Evolutionary conservation across 2,329 filamentous ascomycete species (phyloP).

Genomic region (Bipolaris sorokiniana): DNA sequence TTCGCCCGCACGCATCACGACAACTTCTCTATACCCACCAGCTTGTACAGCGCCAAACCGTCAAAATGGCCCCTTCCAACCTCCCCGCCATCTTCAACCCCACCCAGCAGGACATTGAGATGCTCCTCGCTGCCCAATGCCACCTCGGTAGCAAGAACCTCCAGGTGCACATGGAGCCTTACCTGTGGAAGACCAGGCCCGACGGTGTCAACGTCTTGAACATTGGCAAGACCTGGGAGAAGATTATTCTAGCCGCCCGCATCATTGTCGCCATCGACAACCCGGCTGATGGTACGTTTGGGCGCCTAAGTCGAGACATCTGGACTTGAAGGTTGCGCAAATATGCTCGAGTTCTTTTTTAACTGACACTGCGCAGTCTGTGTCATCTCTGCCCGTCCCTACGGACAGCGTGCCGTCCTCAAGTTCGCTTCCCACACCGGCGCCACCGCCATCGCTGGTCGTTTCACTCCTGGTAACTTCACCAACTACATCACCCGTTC

Average conservation of each 20-base stretch:
- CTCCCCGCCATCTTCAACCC: slow-evolving; percentile 96
- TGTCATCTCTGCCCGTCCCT: slow-evolving; percentile 99
- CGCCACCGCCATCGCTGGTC: slow-evolving; percentile 96
- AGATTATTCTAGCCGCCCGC: slow-evolving; percentile 97
- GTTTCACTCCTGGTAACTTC: slow-evolving; percentile 99
- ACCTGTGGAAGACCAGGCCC: slow-evolving; percentile 99
- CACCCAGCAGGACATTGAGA: slow-evolving; percentile 98
- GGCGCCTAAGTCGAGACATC: slow-evolving; percentile 8
- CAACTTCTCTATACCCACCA: slow-evolving; percentile 28
- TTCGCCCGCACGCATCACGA: slow-evolving; percentile 33
- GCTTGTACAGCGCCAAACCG: slow-evolving; percentile 42
- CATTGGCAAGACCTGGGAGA: slow-evolving; percentile 99
- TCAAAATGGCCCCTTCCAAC: slow-evolving; percentile 93
- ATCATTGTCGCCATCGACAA: slow-evolving; percentile 99
- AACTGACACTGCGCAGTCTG: slow-evolving; percentile 50
- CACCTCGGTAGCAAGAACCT: slow-evolving; percentile 99
- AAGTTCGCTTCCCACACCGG: slow-evolving; percentile 99
- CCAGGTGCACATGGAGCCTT: slow-evolving; percentile 99
- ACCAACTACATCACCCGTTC: slow-evolving; percentile 99
- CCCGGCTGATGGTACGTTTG: slow-evolving; percentile 84
- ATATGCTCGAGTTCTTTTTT: slow-evolving; percentile 4
- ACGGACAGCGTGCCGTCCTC: slow-evolving; percentile 98
- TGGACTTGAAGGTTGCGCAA: slow-evolving; percentile 9
- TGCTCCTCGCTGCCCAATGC: slow-evolving; percentile 94
- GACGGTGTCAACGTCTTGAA: slow-evolving; percentile 99